Conservation (phyloP, 202 grass and related monocot genomes). For the Eragrostis tef region DNA sequence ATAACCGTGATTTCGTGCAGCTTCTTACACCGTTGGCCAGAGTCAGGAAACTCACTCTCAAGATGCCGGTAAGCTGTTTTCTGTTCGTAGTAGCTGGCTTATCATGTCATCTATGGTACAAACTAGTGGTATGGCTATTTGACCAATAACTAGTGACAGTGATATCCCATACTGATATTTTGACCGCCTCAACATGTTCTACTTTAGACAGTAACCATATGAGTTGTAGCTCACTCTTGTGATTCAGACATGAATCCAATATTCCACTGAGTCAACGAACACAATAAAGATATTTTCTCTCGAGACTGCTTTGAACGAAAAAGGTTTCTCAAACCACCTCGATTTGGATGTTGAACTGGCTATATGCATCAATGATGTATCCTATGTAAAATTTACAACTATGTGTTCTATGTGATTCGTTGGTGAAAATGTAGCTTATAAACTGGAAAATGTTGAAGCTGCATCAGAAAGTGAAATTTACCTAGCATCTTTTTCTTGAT, state of each 20-base stretch:
- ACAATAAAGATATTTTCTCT: background rate
- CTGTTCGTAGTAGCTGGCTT: background rate
- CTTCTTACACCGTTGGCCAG: background rate
- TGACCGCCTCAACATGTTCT: no score
- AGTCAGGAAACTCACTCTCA: background rate
- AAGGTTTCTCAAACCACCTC: background rate
- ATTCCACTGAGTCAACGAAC: background rate
- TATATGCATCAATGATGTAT: no score
- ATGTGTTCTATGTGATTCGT: background rate
- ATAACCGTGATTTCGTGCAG: slow-evolving; percentile 1
- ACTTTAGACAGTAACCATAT: no score
- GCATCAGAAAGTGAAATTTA: no score
- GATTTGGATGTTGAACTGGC: background rate
- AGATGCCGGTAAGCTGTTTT: background rate
- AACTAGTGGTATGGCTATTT: background rate
- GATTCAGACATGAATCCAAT: background rate
- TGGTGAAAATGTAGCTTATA: background rate
- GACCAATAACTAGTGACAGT: background rate
- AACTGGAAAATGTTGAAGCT: no score
- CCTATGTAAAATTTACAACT: background rate
- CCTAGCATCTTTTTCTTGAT: no score
- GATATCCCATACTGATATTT: no score
- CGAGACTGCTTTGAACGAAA: background rate
- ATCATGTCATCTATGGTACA: background rate
- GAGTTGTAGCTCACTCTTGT: background rate